These are phyloP conservation scores for Cryptococcus maquisensis DNA, from an alignment of 1,284 basidiomycete genomes.

Conservation along the genomic window DNA sequence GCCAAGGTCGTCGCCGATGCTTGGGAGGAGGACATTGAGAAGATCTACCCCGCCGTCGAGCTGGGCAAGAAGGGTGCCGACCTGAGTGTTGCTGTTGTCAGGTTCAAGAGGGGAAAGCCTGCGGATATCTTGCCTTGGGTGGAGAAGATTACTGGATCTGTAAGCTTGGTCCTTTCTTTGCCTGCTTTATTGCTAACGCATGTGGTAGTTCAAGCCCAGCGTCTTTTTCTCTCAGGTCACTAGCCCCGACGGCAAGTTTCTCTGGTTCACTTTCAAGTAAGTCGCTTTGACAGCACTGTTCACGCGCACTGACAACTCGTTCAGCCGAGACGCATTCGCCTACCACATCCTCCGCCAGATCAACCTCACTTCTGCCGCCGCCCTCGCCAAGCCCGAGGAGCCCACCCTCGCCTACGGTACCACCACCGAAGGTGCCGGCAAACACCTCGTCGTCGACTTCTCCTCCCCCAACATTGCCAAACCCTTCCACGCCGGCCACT, in stretches of 20 bases:
- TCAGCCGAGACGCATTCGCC: conserved; percentile 59
- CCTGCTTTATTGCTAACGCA: conserved; percentile 45
- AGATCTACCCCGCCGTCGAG: conserved; percentile 79
- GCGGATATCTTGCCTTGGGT: conserved; percentile 64
- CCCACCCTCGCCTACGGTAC: conserved; percentile 64
- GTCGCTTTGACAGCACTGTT: conserved; percentile 8
- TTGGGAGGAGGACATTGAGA: conserved; percentile 63
- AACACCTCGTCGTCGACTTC: conserved; percentile 67
- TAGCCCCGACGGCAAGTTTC: conserved; percentile 66
- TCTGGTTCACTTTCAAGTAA: conserved; percentile 70
- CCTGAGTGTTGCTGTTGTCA: conserved; percentile 84
- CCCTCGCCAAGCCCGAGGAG: conserved; percentile 31
- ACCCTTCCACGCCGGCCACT: conserved; percentile 95
- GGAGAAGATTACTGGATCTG: conserved; percentile 66
- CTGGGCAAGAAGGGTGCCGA: conserved; percentile 78
- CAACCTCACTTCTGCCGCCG: conserved; percentile 58
- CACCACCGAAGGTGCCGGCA: conserved; percentile 70
- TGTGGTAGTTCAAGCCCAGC: conserved; percentile 52
- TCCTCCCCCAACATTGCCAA: conserved; percentile 98
- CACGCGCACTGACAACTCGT: background rate
- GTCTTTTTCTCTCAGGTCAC: conserved; percentile 48
- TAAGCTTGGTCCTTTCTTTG: conserved; percentile 48
- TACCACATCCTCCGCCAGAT: conserved; percentile 77
- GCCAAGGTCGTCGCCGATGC: conserved; percentile 70
- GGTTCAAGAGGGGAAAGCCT: conserved; percentile 83